Conservation (phyloP, 306 rosid genomes). For the Cucurbita pepo region DNA sequence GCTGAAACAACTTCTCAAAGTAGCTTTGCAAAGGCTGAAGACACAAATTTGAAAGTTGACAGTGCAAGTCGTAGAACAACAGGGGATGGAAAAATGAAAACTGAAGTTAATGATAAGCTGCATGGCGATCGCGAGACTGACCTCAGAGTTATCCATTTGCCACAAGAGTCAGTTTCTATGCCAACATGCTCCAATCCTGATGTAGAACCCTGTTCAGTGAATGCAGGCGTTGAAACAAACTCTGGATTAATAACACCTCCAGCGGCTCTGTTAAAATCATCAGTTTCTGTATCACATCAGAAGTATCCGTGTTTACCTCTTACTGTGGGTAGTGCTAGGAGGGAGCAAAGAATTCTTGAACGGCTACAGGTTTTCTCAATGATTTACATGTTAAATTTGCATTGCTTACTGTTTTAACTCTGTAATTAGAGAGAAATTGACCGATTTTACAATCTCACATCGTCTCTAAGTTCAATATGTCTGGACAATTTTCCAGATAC, state of each 20-base stretch:
- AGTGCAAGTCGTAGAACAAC: conserved; percentile 13
- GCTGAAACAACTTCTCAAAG: conserved; percentile 13
- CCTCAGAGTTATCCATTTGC: conserved; percentile 4
- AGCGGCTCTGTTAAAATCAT: conserved; percentile 20
- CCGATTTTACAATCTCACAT: neutral
- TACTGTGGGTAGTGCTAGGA: conserved; percentile 32
- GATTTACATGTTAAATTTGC: neutral
- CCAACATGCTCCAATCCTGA: conserved; percentile 17
- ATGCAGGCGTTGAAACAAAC: conserved; percentile 21
- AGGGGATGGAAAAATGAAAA: conserved; percentile 16
- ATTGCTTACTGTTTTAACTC: neutral
- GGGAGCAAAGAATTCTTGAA: conserved; percentile 70
- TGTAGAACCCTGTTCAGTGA: conserved; percentile 14
- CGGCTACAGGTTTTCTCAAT: conserved; percentile 49
- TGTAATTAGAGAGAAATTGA: neutral
- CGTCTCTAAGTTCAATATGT: neutral
- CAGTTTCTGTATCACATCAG: conserved; percentile 22
- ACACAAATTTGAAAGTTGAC: conserved; percentile 13
- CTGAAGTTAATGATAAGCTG: conserved; percentile 19
- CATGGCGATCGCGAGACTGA: conserved; percentile 20
- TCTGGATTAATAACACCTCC: conserved; percentile 14
- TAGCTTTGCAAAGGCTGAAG: conserved; percentile 12
- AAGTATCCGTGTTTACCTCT: conserved; percentile 33
- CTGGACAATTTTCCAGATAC: neutral
- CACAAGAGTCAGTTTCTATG: conserved; percentile 19